Conservation (phyloP, 108 stramenopile species). For the Nitzschia sp. region DNA sequence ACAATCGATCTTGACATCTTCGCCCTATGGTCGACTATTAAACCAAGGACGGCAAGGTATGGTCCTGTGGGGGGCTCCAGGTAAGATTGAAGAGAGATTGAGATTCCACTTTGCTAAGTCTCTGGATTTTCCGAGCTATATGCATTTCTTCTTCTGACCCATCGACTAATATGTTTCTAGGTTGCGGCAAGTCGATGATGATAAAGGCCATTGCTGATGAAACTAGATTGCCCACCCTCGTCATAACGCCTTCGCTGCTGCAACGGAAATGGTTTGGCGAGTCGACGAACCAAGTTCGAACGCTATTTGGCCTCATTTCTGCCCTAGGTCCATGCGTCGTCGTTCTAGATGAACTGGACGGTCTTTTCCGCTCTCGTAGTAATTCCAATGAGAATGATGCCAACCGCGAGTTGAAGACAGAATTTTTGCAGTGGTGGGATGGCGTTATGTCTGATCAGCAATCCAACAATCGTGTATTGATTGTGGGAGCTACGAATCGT, state of each 20-base stretch:
- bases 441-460: slow-evolving; percentile 46
- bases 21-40: slow-evolving; percentile 21
- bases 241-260: slow-evolving; percentile 89
- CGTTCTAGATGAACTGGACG: slow-evolving; percentile 96
- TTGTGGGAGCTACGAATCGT: slow-evolving; percentile 93
- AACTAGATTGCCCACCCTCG: slow-evolving; percentile 82
- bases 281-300: slow-evolving; percentile 90
- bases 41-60: slow-evolving; percentile 47
- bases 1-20: neutral
- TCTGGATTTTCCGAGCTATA: no score
- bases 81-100: no score
- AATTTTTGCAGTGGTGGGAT: slow-evolving; percentile 96
- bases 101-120: no score
- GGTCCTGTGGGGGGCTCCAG: slow-evolving; percentile 92
- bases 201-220: slow-evolving; percentile 82
- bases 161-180: no score
- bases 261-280: slow-evolving; percentile 94
- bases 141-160: no score
- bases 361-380: slow-evolving; percentile 64
- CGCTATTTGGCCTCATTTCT: slow-evolving; percentile 82
- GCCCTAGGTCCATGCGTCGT: slow-evolving; percentile 53
- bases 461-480: slow-evolving; percentile 38
- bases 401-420: slow-evolving; percentile 91
- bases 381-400: slow-evolving; percentile 88
- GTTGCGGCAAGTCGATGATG: slow-evolving; percentile 90